phyloP scores from a whole-genome alignment of 441 rosid genomes.

The Viola pubescens region DNA sequence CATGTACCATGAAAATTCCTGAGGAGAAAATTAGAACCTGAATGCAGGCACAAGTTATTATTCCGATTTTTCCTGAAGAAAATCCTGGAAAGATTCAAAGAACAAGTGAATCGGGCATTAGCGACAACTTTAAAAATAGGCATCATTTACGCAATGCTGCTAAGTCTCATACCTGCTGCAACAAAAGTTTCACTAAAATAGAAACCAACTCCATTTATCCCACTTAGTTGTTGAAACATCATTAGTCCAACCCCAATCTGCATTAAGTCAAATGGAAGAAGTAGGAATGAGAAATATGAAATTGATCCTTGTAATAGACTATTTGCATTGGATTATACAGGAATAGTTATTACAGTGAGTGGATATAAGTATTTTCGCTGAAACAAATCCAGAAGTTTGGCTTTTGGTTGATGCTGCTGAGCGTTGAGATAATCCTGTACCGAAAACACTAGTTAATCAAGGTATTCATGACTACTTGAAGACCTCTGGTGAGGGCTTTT shows the following conservation, averaged over 20 bases:
- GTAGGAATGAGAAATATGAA: too few relatives aligned
- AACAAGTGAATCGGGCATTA: too few relatives aligned
- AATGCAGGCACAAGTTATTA: constrained; percentile 58
- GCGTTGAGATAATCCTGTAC: constrained; percentile 83
- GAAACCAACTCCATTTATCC: constrained; percentile 84
- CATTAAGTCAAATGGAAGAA: constrained; percentile 4
- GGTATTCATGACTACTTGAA: neutral
- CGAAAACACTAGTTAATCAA: constrained; percentile 4
- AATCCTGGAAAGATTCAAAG: constrained; percentile 42
- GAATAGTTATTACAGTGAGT: constrained; percentile 44
- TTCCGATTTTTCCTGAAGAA: constrained; percentile 40
- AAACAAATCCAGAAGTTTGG: constrained; percentile 60
- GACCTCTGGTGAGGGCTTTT: neutral
- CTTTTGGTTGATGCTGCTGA: constrained; percentile 70
- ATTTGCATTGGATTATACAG: neutral
- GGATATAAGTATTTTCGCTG: constrained; percentile 75
- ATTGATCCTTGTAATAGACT: neutral
- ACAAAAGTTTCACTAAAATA: constrained; percentile 62
- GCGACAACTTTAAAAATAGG: too few relatives aligned
- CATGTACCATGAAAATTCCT: neutral
- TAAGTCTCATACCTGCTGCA: constrained; percentile 41
- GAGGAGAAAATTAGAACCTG: constrained; percentile 37
- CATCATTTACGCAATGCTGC: too few relatives aligned
- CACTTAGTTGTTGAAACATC: constrained; percentile 83
- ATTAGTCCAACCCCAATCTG: constrained; percentile 87